phyloP scores from a whole-genome alignment of 495 filamentous ascomycete species.

The Sporormia fimetaria region DNA sequence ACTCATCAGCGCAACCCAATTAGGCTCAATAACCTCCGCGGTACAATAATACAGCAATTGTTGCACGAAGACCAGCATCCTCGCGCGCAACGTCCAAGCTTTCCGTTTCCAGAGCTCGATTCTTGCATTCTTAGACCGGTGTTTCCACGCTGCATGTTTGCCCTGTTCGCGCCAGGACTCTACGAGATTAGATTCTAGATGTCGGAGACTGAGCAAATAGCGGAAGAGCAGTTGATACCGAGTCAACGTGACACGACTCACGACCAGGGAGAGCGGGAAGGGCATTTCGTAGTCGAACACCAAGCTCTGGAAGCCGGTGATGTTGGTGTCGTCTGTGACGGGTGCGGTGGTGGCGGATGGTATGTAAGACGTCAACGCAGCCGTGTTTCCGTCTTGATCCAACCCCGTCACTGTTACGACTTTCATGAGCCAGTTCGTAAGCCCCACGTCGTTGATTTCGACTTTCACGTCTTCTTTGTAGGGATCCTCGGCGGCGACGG shows the following conservation, averaged over 20 bases:
- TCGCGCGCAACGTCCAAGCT: slow-evolving; percentile 79
- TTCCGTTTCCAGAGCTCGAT: slow-evolving; percentile 88
- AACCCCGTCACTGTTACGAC: slow-evolving; percentile 93
- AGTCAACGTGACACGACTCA: slow-evolving; percentile 89
- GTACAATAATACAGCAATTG: slow-evolving; percentile 95
- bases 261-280: slow-evolving; percentile 92
- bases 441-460: slow-evolving; percentile 84
- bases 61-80: slow-evolving; percentile 96
- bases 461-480: slow-evolving; percentile 98
- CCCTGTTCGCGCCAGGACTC: slow-evolving; percentile 84
- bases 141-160: slow-evolving; percentile 70
- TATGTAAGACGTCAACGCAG: slow-evolving; percentile 41
- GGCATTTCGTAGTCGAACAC: slow-evolving; percentile 90
- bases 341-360: slow-evolving; percentile 38
- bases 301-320: slow-evolving; percentile 78
- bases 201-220: slow-evolving; percentile 75
- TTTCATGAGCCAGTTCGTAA: slow-evolving; percentile 87
- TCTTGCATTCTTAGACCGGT: slow-evolving; percentile 57
- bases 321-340: slow-evolving; percentile 67
- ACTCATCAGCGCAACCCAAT: slow-evolving; percentile 87
- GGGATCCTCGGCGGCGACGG: slow-evolving; percentile 82
- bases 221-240: slow-evolving; percentile 94
- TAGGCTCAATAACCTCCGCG: slow-evolving; percentile 91
- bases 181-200: slow-evolving; percentile 74
- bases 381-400: slow-evolving; percentile 56